These are phyloP conservation scores for Medicago lupulina DNA, from an alignment of 306 rosid genomes.

Conservation along the genomic window DNA sequence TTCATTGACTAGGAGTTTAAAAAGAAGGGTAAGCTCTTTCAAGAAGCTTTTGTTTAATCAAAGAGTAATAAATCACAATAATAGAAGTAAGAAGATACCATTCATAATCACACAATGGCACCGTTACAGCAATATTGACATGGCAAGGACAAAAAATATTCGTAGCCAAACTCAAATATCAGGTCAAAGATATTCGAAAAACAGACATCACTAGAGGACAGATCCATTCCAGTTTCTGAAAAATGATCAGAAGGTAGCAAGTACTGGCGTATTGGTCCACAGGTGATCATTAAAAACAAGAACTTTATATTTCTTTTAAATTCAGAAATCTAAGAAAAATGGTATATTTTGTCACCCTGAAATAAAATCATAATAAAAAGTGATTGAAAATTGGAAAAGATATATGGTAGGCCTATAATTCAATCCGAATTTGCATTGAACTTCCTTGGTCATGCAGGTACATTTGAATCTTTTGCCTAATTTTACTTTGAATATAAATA, in stretches of 20 bases:
- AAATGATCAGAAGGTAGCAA: slow-evolving; percentile 18
- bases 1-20: slow-evolving; percentile 24
- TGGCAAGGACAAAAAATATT: slow-evolving; percentile 3
- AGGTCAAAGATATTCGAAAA: slow-evolving; percentile 35
- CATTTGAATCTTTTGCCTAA: slow-evolving; percentile 23
- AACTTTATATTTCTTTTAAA: slow-evolving; percentile 9
- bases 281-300: slow-evolving; percentile 23
- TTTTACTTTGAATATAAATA: slow-evolving; percentile 41
- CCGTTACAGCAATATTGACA: slow-evolving; percentile 5
- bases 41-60: too few species aligned
- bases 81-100: slow-evolving; percentile 9
- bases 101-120: slow-evolving; percentile 5
- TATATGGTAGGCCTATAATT: slow-evolving; percentile 16
- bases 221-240: slow-evolving; percentile 22
- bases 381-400: not conserved
- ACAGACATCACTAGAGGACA: not conserved
- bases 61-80: not conserved
- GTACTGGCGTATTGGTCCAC: slow-evolving; percentile 35
- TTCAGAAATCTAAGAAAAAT: slow-evolving; percentile 37
- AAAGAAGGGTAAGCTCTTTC: too few species aligned
- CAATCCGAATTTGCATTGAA: slow-evolving; percentile 31
- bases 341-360: slow-evolving; percentile 20
- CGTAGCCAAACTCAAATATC: not conserved
- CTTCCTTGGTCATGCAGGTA: slow-evolving; percentile 35
- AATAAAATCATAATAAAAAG: slow-evolving; percentile 26